Evolutionary conservation across 257 asterid genomes (phyloP).

Genomic region (Solanum tarapatanum): DNA sequence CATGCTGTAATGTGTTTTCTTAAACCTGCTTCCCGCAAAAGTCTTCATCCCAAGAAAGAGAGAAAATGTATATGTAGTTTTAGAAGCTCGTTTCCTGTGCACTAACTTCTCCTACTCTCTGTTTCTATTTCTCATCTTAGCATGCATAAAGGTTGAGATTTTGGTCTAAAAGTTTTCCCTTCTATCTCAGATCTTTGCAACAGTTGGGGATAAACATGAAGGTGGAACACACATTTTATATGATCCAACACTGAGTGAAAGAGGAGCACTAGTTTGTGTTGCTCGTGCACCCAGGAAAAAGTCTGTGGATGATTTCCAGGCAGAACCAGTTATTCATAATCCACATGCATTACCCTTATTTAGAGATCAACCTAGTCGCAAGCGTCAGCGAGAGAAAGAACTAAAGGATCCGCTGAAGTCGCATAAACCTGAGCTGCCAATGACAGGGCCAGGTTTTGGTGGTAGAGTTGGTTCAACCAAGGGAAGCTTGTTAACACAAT

Average conservation of each 20-base stretch:
- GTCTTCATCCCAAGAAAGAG: not conserved
- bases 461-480: constrained; percentile 89
- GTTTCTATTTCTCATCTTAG: not conserved
- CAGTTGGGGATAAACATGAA: constrained; percentile 72
- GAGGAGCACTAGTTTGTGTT: constrained; percentile 96
- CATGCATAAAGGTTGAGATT: not conserved
- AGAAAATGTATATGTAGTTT: not conserved
- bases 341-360: constrained; percentile 94
- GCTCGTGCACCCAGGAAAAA: constrained; percentile 97
- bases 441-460: constrained; percentile 92
- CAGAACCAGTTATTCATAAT: constrained; percentile 89
- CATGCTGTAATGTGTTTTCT: not conserved
- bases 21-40: not conserved
- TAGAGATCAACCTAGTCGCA: constrained; percentile 95
- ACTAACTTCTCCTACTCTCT: not conserved
- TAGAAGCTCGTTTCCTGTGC: not conserved
- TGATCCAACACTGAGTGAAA: constrained; percentile 79
- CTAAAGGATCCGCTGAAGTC: constrained; percentile 91
- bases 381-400: constrained; percentile 86
- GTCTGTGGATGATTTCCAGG: constrained; percentile 77
- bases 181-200: constrained; percentile 54
- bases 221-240: constrained; percentile 92
- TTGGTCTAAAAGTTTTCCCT: not conserved
- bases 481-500: constrained; percentile 91
- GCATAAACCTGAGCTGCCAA: constrained; percentile 92